Evolutionary conservation across 768 basidiomycete genomes (phyloP), one percentile per base, ranked within the genome.

Genomic region (Mycena rebaudengoi): DNA sequence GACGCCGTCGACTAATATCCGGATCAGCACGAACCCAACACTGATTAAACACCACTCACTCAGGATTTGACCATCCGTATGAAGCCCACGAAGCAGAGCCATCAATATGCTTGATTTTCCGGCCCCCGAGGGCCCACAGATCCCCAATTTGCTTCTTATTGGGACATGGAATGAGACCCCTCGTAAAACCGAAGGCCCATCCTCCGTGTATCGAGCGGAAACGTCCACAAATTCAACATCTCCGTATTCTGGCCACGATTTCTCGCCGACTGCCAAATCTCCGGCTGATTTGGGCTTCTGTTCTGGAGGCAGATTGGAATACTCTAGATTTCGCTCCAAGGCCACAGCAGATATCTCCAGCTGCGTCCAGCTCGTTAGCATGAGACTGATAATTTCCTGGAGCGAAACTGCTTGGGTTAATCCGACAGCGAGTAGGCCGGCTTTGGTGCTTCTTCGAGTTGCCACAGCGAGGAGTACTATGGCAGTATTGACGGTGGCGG

Each of bases 11-110:
- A 79, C 67, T 21, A 20, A 5, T 28, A n/a, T 8, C n/a, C 14
- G 20, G 30, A 23, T 51, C 41, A 58, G 45, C 6, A 32, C 4
- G 12, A 39, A 7, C 7, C 7, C 20, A 2, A 25, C 23, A 54
- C 41, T 43, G 30, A 32, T 30, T 39, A 14, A 21, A 13, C 25
- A 6, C 32, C 13, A 37, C 35, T 59, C 7, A 20, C 41, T 37
- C 10, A 35, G 14, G 16, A 28, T 52, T 71, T 48, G 45, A 71
- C 79, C 86, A 67, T 88, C 88, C 40, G 88, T 77, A 28, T 69
- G 65, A 69, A 89, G 86, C 5, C 71, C 76, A 4, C 87, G 86
- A 1, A 78, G 73, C 3, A 67, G 35, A 72, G 86, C 70, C 71
- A 54, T 85, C 80, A 69, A 86, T 77, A 32, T 83, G 0, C 49